These are phyloP conservation scores for Tulasnella sp. DNA, from an alignment of 768 basidiomycete species.

Conservation along the genomic window DNA sequence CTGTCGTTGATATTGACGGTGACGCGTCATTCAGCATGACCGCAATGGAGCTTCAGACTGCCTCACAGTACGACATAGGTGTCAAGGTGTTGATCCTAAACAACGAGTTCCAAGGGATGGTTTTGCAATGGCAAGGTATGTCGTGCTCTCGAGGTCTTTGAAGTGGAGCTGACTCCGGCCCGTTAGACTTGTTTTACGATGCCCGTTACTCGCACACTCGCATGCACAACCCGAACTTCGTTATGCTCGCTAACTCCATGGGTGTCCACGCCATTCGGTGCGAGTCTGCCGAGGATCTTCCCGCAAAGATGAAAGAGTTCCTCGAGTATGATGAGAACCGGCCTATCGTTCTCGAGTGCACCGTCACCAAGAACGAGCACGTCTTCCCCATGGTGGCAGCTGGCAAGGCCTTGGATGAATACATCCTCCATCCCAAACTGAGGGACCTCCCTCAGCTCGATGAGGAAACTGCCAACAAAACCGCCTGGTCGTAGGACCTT, in stretches of 20 bases:
- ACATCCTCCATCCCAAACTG: constrained; percentile 55
- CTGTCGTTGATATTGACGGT: constrained; percentile 91
- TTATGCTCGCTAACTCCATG: constrained; percentile 82
- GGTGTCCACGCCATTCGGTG: constrained; percentile 82
- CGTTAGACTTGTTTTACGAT: constrained; percentile 84
- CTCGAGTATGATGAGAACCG: constrained; percentile 80
- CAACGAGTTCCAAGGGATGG: constrained; percentile 99
- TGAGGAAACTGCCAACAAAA: background rate
- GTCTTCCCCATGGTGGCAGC: constrained; percentile 91
- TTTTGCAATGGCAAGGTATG: constrained; percentile 94
- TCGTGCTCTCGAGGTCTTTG: background rate
- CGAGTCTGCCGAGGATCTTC: constrained; percentile 56
- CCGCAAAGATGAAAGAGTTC: constrained; percentile 97
- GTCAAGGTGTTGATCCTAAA: constrained; percentile 89
- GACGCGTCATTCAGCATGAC: constrained; percentile 99
- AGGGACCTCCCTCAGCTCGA: constrained; percentile 8
- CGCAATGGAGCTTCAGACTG: constrained; percentile 96
- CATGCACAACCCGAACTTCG: constrained; percentile 95
- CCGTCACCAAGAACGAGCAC: constrained; percentile 73
- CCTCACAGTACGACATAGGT: constrained; percentile 80
- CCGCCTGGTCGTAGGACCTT: constrained; percentile 12
- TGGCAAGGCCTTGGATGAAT: constrained; percentile 89
- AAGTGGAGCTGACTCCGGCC: background rate
- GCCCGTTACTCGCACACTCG: constrained; percentile 90
- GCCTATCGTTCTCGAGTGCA: constrained; percentile 84